These are phyloP conservation scores for Alternaria sp. DNA, from an alignment of 2,329 filamentous ascomycete genomes.

Conservation along the genomic window DNA sequence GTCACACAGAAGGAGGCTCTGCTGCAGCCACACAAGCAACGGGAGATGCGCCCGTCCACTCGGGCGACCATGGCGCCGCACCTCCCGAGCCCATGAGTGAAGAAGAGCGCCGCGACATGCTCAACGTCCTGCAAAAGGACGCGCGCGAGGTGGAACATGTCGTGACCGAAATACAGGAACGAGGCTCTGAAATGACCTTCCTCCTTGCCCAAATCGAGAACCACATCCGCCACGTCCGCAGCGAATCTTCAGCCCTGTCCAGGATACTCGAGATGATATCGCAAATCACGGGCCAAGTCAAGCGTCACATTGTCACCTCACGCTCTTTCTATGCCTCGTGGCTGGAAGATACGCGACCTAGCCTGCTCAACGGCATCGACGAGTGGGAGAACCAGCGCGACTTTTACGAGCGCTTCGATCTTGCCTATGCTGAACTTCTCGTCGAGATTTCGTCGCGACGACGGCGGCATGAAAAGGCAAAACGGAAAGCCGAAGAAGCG, in stretches of 20 bases:
- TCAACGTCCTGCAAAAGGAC: slow-evolving; percentile 79
- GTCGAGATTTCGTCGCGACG: slow-evolving; percentile 82
- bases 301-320: slow-evolving; percentile 70
- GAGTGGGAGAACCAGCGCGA: slow-evolving; percentile 79
- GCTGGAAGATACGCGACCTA: slow-evolving; percentile 73
- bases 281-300: slow-evolving; percentile 71
- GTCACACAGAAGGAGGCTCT: slow-evolving; percentile 76
- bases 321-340: slow-evolving; percentile 71
- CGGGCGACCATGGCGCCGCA: slow-evolving; percentile 43
- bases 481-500: slow-evolving; percentile 78
- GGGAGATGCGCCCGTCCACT: slow-evolving; percentile 45
- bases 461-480: slow-evolving; percentile 75
- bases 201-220: slow-evolving; percentile 70
- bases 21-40: slow-evolving; percentile 57
- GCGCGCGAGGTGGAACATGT: slow-evolving; percentile 69
- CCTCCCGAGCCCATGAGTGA: slow-evolving; percentile 75
- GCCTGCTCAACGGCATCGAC: slow-evolving; percentile 70
- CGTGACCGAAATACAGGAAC: slow-evolving; percentile 73
- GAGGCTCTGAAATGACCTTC: slow-evolving; percentile 77
- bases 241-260: slow-evolving; percentile 66
- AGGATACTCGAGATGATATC: slow-evolving; percentile 72
- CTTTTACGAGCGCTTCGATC: slow-evolving; percentile 88
- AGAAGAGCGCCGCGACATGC: slow-evolving; percentile 81
- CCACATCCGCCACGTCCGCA: slow-evolving; percentile 66
- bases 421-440: slow-evolving; percentile 83